Evolutionary conservation across 495 filamentous ascomycete genomes (phyloP).

Genomic region (Penicilliopsis zonata): DNA sequence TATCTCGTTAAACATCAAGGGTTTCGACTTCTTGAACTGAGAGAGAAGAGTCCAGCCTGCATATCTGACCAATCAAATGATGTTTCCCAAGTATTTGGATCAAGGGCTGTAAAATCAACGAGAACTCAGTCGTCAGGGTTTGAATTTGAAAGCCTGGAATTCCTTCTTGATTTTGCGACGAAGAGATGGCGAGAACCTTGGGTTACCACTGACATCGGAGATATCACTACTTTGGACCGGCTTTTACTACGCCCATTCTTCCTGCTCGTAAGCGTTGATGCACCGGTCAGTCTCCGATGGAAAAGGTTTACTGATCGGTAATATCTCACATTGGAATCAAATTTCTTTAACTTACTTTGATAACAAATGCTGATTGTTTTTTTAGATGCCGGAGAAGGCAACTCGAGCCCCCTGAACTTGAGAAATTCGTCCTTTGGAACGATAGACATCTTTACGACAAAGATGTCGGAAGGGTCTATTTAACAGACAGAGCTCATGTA

Average conservation of each 20-base stretch:
- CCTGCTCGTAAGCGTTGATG: constrained; percentile 82
- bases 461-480: constrained; percentile 47
- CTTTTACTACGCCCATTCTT: constrained; percentile 80
- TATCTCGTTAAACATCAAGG: constrained; percentile 68
- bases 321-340: constrained; percentile 1
- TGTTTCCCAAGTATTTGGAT: constrained; percentile 16
- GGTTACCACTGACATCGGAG: constrained; percentile 73
- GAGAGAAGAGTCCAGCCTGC: constrained; percentile 6
- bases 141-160: constrained; percentile 45
- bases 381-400: constrained; percentile 30
- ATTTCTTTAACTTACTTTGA: too few species aligned
- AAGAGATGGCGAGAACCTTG: constrained; percentile 69
- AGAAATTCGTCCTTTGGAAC: constrained; percentile 64
- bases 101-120: constrained; percentile 16
- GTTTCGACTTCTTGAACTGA: constrained; percentile 42
- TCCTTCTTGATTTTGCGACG: constrained; percentile 73
- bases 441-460: constrained; percentile 69
- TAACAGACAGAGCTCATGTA: constrained; percentile 70
- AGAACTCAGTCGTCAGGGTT: constrained; percentile 11
- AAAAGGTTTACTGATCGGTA: constrained; percentile 52
- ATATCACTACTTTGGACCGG: constrained; percentile 53
- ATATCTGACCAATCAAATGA: constrained; percentile 18
- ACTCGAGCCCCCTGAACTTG: constrained; percentile 45
- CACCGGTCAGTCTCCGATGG: constrained; percentile 75
- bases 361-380: too few species aligned